Evolutionary conservation across 2,329 filamentous ascomycete genomes (phyloP), one percentile per base, ranked within the genome.

Genomic region (Diaporthe vaccinii): DNA sequence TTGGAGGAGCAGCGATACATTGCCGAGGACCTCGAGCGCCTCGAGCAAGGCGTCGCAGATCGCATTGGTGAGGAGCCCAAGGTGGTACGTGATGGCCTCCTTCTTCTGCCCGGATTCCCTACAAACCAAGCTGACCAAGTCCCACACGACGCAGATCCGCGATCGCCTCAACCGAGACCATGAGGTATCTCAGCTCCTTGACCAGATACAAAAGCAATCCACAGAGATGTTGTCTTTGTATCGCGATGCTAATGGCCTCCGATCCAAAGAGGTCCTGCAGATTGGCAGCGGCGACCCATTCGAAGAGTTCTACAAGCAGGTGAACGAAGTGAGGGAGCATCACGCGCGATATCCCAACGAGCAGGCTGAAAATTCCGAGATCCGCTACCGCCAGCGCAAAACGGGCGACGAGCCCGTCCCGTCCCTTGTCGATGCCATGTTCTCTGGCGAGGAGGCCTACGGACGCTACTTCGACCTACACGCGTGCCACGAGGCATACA

Each of bases 1-100:
- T 86, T 98, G 78, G 97, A 99, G 88, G 96, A 98, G 80, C 94
- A 98, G 86, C 91, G 97, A 80, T 95, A 95, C 81, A 91, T 98
- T 80, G 96, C 98, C 80, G 97, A 99, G 90, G 97, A 99, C 85
- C 87, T 99, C 69, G 97, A 99, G 89, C 93, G 97, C 78, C 90
- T 99, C 76, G 97, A 99, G 86, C 95, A 98, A 84, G 97, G 94
- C 72, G 93, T 98, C 80, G 93, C 95, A 73, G 96, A 98, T 86
- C 94, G 96, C 81, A 91, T 97, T 76, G 89, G 92, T 77, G 95
- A 98, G 79, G 95, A 98, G 78, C 96, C 96, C 61, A 94, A 93
- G 85, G 94, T 96, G 84, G 95, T 96, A 87, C 22, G 65, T 61
- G 51, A n/a, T 25, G 53, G 49, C 44, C 22, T n/a, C 57, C 31